These are phyloP conservation scores for Nakazawaea sp. DNA, from an alignment of 805 yeast genomes.

Conservation along the genomic window DNA sequence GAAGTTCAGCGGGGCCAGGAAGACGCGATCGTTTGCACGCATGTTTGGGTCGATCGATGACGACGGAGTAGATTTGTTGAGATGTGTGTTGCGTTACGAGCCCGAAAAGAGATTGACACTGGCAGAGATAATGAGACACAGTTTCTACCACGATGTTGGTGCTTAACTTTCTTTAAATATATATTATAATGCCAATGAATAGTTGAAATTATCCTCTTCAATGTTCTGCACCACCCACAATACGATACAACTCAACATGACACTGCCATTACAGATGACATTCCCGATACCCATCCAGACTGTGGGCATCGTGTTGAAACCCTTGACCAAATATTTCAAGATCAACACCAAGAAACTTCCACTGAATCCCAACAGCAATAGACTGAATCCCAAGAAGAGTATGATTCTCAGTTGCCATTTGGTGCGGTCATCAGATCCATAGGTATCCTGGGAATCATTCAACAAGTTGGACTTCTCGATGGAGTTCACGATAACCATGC, in stretches of 20 bases:
- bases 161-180: background rate
- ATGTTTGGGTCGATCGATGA: slow-evolving; percentile 52
- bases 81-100: slow-evolving; percentile 80
- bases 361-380: slow-evolving; percentile 89
- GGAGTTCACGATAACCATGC: slow-evolving; percentile 77
- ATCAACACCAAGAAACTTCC: slow-evolving; percentile 88
- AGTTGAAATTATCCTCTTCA: slow-evolving; percentile 86
- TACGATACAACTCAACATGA: slow-evolving; percentile 83
- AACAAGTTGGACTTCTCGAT: slow-evolving; percentile 63
- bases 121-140: slow-evolving; percentile 76
- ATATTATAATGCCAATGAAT: slow-evolving; percentile 68
- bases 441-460: slow-evolving; percentile 24
- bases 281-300: slow-evolving; percentile 92
- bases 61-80: slow-evolving; percentile 78
- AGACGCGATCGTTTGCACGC: slow-evolving; percentile 26
- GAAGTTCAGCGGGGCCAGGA: slow-evolving; percentile 4
- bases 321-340: slow-evolving; percentile 74
- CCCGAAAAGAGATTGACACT: slow-evolving; percentile 82
- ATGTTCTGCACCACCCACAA: slow-evolving; percentile 94
- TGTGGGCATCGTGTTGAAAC: slow-evolving; percentile 72
- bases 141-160: slow-evolving; percentile 89
- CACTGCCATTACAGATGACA: slow-evolving; percentile 68
- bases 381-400: slow-evolving; percentile 84
- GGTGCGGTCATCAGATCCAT: slow-evolving; percentile 33
- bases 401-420: slow-evolving; percentile 94